Conservation (phyloP, 441 rosid species). For the Rhodomyrtus psidioides region DNA sequence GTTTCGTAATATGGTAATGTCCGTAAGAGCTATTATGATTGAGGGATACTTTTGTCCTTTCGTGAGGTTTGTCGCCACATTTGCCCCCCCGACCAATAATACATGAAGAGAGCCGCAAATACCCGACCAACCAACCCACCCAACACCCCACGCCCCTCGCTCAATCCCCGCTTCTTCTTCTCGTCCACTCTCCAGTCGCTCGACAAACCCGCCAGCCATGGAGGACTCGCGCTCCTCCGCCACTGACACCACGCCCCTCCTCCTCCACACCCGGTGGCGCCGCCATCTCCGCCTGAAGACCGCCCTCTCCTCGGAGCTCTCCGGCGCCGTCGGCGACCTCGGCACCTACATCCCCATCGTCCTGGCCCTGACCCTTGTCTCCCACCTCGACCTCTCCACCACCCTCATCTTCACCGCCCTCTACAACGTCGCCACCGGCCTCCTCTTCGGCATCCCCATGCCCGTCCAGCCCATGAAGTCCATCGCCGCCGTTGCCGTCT, state of each 20-base stretch:
- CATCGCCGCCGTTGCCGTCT: conserved; percentile 65
- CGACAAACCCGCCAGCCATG: neutral
- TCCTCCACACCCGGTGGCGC: conserved; percentile 35
- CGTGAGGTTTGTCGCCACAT: neutral
- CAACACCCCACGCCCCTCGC: neutral
- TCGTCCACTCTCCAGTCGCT: too few species aligned
- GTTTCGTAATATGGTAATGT: too few species aligned
- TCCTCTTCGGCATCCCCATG: conserved; percentile 69
- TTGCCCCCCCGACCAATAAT: neutral
- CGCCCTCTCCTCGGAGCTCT: conserved; percentile 51
- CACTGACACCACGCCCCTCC: conserved; percentile 17
- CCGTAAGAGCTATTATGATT: too few species aligned
- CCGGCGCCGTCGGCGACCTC: conserved; percentile 89
- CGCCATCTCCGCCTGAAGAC: conserved; percentile 34
- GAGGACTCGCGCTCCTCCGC: neutral
- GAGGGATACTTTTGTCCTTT: neutral
- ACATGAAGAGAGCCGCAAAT: neutral
- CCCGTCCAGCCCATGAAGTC: conserved; percentile 79
- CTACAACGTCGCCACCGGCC: conserved; percentile 61
- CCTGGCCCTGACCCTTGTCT: conserved; percentile 67
- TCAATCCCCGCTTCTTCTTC: neutral
- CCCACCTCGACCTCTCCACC: conserved; percentile 59
- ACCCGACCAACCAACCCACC: neutral
- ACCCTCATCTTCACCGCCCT: conserved; percentile 59
- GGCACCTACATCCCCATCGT: conserved; percentile 91